phyloP scores from a whole-genome alignment of 1,284 basidiomycete genomes.

The Trametes pubescens region DNA sequence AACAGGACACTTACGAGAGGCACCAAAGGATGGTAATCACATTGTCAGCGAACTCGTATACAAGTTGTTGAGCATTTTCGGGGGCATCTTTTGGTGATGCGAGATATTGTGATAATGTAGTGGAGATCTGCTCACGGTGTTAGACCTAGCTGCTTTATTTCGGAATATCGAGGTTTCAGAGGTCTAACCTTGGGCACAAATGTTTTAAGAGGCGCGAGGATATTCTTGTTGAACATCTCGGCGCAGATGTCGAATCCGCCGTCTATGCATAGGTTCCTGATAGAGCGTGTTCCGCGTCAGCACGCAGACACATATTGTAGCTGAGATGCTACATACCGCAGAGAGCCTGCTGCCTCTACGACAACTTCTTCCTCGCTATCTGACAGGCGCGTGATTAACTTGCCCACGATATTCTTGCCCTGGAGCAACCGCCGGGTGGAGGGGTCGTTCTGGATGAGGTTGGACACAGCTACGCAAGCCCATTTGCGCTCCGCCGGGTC shows the following conservation, averaged over 20 bases:
- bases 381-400: slow-evolving; percentile 82
- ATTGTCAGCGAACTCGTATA: slow-evolving; percentile 90
- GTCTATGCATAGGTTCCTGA: slow-evolving; percentile 92
- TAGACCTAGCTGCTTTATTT: not conserved
- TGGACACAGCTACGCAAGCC: slow-evolving; percentile 93
- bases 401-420: slow-evolving; percentile 89
- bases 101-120: slow-evolving; percentile 74
- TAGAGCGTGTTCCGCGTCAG: slow-evolving; percentile 3
- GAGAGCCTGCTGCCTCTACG: slow-evolving; percentile 84
- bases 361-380: slow-evolving; percentile 89
- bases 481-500: slow-evolving; percentile 86
- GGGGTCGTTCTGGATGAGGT: slow-evolving; percentile 88
- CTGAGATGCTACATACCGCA: slow-evolving; percentile 61
- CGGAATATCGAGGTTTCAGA: not conserved
- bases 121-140: slow-evolving; percentile 67
- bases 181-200: slow-evolving; percentile 76
- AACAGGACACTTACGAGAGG: slow-evolving; percentile 72
- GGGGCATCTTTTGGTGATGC: slow-evolving; percentile 64
- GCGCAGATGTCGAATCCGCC: slow-evolving; percentile 93
- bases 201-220: slow-evolving; percentile 76
- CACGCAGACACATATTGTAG: not conserved
- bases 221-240: slow-evolving; percentile 97
- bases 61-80: slow-evolving; percentile 76
- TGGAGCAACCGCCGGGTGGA: slow-evolving; percentile 89
- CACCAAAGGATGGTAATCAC: slow-evolving; percentile 93